phyloP scores from a whole-genome alignment of 2,329 filamentous ascomycete species.

The Beauveria brongniartii region DNA sequence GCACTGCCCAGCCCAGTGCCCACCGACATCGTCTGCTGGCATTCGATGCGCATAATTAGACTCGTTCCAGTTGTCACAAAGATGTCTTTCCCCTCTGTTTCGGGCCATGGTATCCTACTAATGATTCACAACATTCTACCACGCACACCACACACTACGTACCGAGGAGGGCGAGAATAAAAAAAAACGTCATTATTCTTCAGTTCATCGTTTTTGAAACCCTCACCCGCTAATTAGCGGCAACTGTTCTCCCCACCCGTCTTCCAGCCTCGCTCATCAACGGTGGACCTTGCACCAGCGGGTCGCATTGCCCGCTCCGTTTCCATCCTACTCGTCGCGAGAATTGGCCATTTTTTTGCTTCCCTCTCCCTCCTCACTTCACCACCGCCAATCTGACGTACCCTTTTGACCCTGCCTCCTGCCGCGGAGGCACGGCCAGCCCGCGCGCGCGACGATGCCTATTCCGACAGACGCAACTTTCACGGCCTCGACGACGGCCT shows the following conservation, averaged over 20 bases:
- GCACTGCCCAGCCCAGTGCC: neutral
- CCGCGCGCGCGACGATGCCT: neutral
- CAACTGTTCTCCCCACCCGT: neutral
- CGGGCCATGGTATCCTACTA: neutral
- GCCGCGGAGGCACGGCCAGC: neutral
- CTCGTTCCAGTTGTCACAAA: neutral
- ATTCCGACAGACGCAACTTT: neutral
- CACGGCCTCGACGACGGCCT: neutral
- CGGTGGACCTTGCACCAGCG: neutral
- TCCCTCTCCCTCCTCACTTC: neutral
- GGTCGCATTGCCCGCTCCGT: constrained; percentile 1
- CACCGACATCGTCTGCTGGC: no score
- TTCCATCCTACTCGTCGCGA: neutral
- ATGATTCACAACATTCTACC: neutral
- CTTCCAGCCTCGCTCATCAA: neutral
- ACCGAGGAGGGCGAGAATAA: no score
- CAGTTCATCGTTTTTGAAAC: neutral
- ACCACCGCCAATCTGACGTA: neutral
- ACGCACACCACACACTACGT: no score
- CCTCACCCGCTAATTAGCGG: neutral
- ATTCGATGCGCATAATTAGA: neutral
- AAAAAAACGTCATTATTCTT: no score
- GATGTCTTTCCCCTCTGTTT: neutral
- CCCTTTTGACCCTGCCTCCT: neutral
- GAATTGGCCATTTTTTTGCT: neutral